Evolutionary conservation across 108 stramenopile genomes (phyloP), one percentile per base, ranked within the genome.

Genomic region (Nannochloropsis oceanica): DNA sequence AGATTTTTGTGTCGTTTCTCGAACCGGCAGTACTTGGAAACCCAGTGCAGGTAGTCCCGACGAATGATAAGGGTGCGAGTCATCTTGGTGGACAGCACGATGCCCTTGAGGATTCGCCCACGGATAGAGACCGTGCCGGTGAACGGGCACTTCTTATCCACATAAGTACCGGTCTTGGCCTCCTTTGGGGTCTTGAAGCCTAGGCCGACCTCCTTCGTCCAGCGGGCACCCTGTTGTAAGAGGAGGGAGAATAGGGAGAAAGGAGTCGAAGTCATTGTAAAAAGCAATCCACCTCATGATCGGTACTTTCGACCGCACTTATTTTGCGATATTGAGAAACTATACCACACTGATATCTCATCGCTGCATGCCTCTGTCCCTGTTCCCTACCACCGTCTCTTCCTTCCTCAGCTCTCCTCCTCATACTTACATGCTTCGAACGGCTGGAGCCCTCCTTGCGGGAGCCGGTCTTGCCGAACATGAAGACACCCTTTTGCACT

Each of bases 141-240:
- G 94, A 98, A 99, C 90, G 99, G 99, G 95, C 97, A 99, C 95
- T 99, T 99, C 94, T 98, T 98, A 95, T 99, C 99, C 44, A 98
- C 97, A 92, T 96, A 99, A 91, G 86, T 96, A 81, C 95, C 96
- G 91, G 97, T 95, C 82, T 94, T 94, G 86, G 99, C 98, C 27
- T 91, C 87, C 87, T 93, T 95, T 80, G 99, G 99, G 82, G 97
- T 99, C 94, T 98, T 98, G 95, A 99, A 95, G 80, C 97, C 99
- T 79, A 99, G 95, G 87, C 99, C 99, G 81, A 99, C 94, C 87
- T 91, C 94, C 91, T 94, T 95, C 24, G 94, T 94, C 88, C 93
- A 99, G 43, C 99, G 95, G 95, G 97, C 95, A 87, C 95, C 93
- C 94, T 90, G 86, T 43, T 34, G 87, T 25, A 8, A 84, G 27